Evolutionary conservation across 169 alveolate species (phyloP).

Genomic region (Theileria equi): DNA sequence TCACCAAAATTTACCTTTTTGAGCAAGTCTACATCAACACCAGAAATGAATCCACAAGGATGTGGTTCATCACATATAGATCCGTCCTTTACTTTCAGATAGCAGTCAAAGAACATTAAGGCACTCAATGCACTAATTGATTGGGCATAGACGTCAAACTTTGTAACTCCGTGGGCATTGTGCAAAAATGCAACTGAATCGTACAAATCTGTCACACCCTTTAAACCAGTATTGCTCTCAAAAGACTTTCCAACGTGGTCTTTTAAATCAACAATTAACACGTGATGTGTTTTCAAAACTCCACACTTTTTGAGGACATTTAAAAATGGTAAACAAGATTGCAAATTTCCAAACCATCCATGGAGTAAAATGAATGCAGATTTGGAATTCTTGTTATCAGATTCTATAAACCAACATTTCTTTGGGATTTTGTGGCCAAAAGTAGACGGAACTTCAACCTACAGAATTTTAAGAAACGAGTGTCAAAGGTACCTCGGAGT

Average conservation of each 20-base stretch:
- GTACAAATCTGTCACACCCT: conserved; percentile 53
- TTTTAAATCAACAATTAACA: conserved; percentile 30
- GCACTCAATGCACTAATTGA: conserved; percentile 52
- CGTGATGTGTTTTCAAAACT: conserved; percentile 25
- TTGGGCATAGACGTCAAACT: conserved; percentile 47
- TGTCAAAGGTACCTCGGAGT: conserved; percentile 7
- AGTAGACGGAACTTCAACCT: conserved; percentile 43
- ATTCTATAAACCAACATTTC: conserved; percentile 50
- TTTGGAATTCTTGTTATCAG: conserved; percentile 19
- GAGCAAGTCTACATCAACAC: conserved; percentile 6
- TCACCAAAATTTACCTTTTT: neutral
- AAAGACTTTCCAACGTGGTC: conserved; percentile 28
- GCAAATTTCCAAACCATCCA: conserved; percentile 67
- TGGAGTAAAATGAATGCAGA: conserved; percentile 41
- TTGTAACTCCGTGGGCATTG: conserved; percentile 8
- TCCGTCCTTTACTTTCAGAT: neutral
- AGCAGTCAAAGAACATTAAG: conserved; percentile 16
- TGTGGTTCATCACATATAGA: neutral
- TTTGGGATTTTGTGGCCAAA: conserved; percentile 19
- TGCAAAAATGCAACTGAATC: conserved; percentile 31
- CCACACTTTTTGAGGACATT: conserved; percentile 44
- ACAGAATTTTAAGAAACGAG: too few species aligned
- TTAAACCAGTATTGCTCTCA: conserved; percentile 48
- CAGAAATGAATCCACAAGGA: neutral
- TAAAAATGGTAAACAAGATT: conserved; percentile 45